A percentile compares a stretch with the other conserved stretches of the same genome.
Evolutionary conservation across 306 rosid species (phyloP).

Genomic region (Prunus kanzakura): DNA sequence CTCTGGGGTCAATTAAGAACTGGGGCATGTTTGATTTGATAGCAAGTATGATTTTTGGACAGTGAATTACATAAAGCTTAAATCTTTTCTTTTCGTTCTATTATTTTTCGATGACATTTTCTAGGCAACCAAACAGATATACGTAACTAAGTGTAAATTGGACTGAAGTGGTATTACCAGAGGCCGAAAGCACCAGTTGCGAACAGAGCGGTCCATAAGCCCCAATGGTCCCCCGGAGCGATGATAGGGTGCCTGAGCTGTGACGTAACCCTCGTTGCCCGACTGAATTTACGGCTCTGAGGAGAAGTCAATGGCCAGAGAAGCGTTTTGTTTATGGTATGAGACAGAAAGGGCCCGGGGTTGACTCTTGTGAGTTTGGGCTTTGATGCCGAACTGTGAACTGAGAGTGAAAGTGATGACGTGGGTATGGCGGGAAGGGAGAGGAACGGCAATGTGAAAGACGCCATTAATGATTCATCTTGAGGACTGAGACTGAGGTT

Average conservation of each 20-base stretch:
- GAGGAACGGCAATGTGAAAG: conserved; percentile 1
- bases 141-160: background rate
- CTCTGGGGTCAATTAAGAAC: background rate
- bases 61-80: background rate
- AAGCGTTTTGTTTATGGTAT: background rate
- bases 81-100: background rate
- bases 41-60: background rate
- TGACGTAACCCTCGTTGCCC: conserved; percentile 19
- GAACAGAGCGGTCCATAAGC: conserved; percentile 42
- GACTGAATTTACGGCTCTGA: background rate
- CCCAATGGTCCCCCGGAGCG: conserved; percentile 47
- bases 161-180: conserved; percentile 23
- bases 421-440: conserved; percentile 11
- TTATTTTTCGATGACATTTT: background rate
- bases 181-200: conserved; percentile 41
- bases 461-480: conserved; percentile 11
- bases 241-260: conserved; percentile 33
- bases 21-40: background rate
- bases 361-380: background rate
- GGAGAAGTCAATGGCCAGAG: background rate
- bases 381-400: background rate
- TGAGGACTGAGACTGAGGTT: background rate
- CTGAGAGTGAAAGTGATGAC: background rate
- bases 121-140: background rate
- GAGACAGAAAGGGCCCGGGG: background rate